These are phyloP conservation scores for Pulveroboletus sp. DNA, from an alignment of 768 basidiomycete genomes.

Conservation along the genomic window DNA sequence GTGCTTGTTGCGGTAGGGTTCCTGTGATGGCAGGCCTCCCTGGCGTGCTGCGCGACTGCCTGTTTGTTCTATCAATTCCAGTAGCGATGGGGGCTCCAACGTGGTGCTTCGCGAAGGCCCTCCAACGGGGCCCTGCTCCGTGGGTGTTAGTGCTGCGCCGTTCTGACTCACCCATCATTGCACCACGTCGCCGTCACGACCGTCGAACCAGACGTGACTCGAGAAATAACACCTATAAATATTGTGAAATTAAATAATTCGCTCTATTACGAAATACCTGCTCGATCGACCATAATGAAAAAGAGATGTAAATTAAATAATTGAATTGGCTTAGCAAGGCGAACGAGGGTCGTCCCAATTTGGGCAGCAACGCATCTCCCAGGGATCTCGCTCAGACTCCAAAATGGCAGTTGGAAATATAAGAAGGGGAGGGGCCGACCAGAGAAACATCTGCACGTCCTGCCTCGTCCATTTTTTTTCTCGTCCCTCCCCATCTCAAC, in stretches of 20 bases:
- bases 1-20: slow-evolving; percentile 13
- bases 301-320: slow-evolving; percentile 30
- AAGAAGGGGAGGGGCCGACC: slow-evolving; percentile 11
- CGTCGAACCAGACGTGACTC: no score
- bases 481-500: not conserved
- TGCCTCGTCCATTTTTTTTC: slow-evolving; percentile 16
- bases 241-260: slow-evolving; percentile 9
- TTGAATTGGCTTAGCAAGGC: slow-evolving; percentile 19
- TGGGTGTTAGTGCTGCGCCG: slow-evolving; percentile 24
- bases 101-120: slow-evolving; percentile 14
- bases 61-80: not conserved
- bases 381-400: slow-evolving; percentile 13
- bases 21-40: slow-evolving; percentile 26
- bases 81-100: slow-evolving; percentile 6
- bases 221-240: not conserved
- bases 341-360: slow-evolving; percentile 19
- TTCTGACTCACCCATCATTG: slow-evolving; percentile 8
- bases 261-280: slow-evolving; percentile 16
- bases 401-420: slow-evolving; percentile 29
- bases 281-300: slow-evolving; percentile 35
- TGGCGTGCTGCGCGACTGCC: not conserved
- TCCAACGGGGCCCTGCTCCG: not conserved
- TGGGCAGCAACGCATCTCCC: slow-evolving; percentile 15
- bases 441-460: slow-evolving; percentile 5
- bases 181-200: no score